A percentile compares a stretch with the other conserved stretches of the same genome.
phyloP scores from a whole-genome alignment of 352 stramenopile genomes.

The Globisporangium camurandrum region DNA sequence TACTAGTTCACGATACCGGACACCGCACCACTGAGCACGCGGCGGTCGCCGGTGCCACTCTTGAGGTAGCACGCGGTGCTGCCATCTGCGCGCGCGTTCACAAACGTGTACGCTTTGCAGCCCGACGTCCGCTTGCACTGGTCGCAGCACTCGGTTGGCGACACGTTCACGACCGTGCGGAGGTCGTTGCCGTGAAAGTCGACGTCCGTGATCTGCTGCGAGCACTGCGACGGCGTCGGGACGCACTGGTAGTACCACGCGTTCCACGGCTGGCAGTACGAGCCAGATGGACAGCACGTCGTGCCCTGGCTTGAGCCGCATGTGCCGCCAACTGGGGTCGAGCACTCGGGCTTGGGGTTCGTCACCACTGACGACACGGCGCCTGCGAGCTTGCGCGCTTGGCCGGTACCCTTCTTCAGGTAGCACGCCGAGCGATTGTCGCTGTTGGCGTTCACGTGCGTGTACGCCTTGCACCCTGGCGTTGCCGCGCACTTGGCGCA shows the following conservation, averaged over 20 bases:
- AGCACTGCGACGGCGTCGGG: constrained; percentile 22
- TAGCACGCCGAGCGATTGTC: constrained; percentile 7
- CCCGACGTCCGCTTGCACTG: constrained; percentile 19
- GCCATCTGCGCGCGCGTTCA: constrained; percentile 24
- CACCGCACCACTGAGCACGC: constrained; percentile 13
- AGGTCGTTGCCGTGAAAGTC: constrained; percentile 41
- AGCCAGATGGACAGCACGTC: constrained; percentile 24
- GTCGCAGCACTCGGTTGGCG: constrained; percentile 22
- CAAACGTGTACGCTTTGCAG: constrained; percentile 30
- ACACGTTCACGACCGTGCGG: constrained; percentile 16
- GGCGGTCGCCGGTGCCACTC: constrained; percentile 11
- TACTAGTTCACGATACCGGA: constrained; percentile 16
- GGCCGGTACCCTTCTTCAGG: constrained; percentile 7
- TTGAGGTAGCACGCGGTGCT: constrained; percentile 30
- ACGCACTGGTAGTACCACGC: constrained; percentile 36
- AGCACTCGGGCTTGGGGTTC: constrained; percentile 7
- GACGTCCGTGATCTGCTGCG: constrained; percentile 21
- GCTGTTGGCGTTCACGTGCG: constrained; percentile 28
- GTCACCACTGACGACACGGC: background rate
- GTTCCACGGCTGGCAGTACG: constrained; percentile 48
- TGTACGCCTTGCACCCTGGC: constrained; percentile 42
- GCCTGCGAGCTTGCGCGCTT: background rate
- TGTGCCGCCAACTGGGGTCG: constrained; percentile 11
- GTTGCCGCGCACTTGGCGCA: constrained; percentile 11
- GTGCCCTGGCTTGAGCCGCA: constrained; percentile 16